phyloP scores from a whole-genome alignment of 768 basidiomycete genomes.

The Amanita phalloides region DNA sequence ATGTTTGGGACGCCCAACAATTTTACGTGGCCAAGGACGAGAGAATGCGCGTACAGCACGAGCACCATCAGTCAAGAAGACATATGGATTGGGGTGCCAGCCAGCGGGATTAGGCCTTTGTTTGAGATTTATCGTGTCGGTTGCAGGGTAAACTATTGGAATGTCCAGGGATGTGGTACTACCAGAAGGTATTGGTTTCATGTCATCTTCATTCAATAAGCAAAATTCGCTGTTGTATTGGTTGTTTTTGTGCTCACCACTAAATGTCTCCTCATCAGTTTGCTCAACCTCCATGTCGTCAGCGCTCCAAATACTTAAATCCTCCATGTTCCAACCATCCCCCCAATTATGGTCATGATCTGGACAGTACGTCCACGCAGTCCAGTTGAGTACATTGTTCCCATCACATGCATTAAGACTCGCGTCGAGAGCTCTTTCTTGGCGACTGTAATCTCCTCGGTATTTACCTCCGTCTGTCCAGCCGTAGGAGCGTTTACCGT shows the following conservation, averaged over 20 bases:
- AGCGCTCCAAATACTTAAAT: constrained; percentile 77
- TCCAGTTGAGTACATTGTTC: constrained; percentile 62
- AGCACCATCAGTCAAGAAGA: constrained; percentile 78
- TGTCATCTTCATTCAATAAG: constrained; percentile 1
- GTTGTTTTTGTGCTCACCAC: constrained; percentile 2
- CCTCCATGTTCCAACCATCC: constrained; percentile 96
- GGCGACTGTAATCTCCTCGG: constrained; percentile 65
- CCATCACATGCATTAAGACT: constrained; percentile 75
- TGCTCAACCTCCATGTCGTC: constrained; percentile 46
- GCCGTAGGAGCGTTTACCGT: constrained; percentile 76
- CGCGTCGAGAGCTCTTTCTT: constrained; percentile 83
- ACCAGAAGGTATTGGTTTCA: neutral
- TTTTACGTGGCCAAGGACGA: constrained; percentile 71
- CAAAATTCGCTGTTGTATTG: neutral
- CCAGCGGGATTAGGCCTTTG: constrained; percentile 11
- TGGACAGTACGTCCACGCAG: constrained; percentile 82
- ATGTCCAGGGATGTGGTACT: neutral
- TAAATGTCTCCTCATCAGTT: constrained; percentile 4
- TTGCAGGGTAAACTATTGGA: neutral
- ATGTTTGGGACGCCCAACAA: constrained; percentile 55
- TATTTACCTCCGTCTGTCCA: constrained; percentile 56
- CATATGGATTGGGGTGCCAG: constrained; percentile 42
- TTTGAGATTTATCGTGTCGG: neutral
- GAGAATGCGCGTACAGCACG: constrained; percentile 78
- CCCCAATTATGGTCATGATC: constrained; percentile 85